Evolutionary conservation across 2,329 filamentous ascomycete species (phyloP).

Genomic region (Clarireedia hainanense): DNA sequence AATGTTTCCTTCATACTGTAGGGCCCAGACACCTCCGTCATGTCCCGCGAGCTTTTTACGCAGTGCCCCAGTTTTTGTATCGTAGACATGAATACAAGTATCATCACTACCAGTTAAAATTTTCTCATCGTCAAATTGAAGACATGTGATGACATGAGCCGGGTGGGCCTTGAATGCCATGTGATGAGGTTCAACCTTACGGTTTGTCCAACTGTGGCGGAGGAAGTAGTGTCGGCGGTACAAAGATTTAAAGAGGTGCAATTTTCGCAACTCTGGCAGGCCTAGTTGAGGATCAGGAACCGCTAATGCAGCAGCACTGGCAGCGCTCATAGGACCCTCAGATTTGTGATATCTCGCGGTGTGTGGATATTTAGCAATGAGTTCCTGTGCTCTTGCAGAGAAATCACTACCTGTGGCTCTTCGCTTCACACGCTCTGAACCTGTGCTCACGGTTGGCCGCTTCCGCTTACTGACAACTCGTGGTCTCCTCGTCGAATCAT

Average conservation of each 20-base stretch:
- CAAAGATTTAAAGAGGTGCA: slow-evolving; percentile 93
- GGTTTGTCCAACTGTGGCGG: slow-evolving; percentile 83
- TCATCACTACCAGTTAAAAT: slow-evolving; percentile 97
- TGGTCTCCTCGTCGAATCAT: slow-evolving; percentile 15
- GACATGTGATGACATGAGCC: slow-evolving; percentile 90
- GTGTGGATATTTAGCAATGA: slow-evolving; percentile 17
- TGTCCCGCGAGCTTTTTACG: slow-evolving; percentile 82
- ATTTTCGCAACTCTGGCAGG: slow-evolving; percentile 65
- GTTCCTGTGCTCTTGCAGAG: slow-evolving; percentile 20
- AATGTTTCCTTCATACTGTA: slow-evolving; percentile 93
- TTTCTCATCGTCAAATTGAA: slow-evolving; percentile 97
- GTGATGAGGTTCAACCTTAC: slow-evolving; percentile 76
- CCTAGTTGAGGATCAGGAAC: slow-evolving; percentile 78
- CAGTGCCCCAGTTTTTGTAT: slow-evolving; percentile 86
- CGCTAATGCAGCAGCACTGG: slow-evolving; percentile 73
- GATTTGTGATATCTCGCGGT: slow-evolving; percentile 36
- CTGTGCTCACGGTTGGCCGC: slow-evolving; percentile 16
- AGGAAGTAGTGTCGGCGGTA: slow-evolving; percentile 92
- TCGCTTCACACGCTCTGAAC: slow-evolving; percentile 25
- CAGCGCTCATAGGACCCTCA: slow-evolving; percentile 80
- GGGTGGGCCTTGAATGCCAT: slow-evolving; percentile 96
- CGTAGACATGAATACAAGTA: slow-evolving; percentile 95
- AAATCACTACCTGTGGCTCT: slow-evolving; percentile 24
- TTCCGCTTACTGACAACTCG: slow-evolving; percentile 29
- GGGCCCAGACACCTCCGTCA: slow-evolving; percentile 93